A percentile compares a stretch with the other conserved stretches of the same genome.
These are phyloP conservation scores for Tremella fuciformis DNA, from an alignment of 768 basidiomycete species.

Conservation along the genomic window DNA sequence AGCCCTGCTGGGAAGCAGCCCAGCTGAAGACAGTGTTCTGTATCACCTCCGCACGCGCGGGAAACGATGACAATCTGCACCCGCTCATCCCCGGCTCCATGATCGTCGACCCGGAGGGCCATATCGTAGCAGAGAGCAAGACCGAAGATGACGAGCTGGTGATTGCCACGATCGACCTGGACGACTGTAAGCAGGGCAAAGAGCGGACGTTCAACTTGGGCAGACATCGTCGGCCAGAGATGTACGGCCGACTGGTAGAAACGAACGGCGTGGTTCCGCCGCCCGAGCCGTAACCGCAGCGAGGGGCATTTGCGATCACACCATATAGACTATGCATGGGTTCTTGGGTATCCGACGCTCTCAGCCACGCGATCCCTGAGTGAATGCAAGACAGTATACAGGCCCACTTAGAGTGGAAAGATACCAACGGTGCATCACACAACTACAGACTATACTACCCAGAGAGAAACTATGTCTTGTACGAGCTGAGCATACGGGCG, in stretches of 20 bases:
- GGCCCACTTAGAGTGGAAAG: no score
- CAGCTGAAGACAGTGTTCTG: slow-evolving; percentile 35
- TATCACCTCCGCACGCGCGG: slow-evolving; percentile 44
- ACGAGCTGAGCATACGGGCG: no score
- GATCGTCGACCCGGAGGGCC: slow-evolving; percentile 50
- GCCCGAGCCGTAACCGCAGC: slow-evolving; percentile 14
- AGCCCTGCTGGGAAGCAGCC: background rate
- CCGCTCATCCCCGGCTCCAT: slow-evolving; percentile 45
- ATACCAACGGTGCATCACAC: no score
- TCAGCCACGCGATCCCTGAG: no score
- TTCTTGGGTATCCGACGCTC: no score
- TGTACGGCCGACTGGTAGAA: slow-evolving; percentile 37
- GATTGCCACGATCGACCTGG: slow-evolving; percentile 44
- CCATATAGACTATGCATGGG: no score
- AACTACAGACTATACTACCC: no score
- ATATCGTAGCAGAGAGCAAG: slow-evolving; percentile 48
- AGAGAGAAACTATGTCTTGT: no score
- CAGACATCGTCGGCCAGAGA: slow-evolving; percentile 45
- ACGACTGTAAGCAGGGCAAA: slow-evolving; percentile 49
- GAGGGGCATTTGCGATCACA: background rate
- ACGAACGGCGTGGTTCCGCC: slow-evolving; percentile 43
- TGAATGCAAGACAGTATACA: no score
- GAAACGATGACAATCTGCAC: slow-evolving; percentile 44
- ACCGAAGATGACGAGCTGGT: slow-evolving; percentile 48
- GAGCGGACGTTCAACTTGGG: slow-evolving; percentile 48